Evolutionary conservation across 805 yeast genomes (phyloP).

Genomic region (Sungouiozyma intestinalis): DNA sequence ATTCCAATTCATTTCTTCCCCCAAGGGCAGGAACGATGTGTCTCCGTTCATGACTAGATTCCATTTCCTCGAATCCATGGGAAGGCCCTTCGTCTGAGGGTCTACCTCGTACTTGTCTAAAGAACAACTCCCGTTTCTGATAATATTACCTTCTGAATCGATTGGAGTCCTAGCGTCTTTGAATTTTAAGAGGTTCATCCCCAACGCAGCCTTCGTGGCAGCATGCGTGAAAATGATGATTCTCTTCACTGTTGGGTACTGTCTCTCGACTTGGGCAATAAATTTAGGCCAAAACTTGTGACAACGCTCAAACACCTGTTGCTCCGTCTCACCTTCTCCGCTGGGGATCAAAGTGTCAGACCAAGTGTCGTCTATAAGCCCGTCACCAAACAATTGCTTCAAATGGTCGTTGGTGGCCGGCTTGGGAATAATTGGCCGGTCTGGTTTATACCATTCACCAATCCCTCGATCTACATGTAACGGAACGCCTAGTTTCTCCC

Average conservation of each 20-base stretch:
- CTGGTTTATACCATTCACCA: conserved; percentile 88
- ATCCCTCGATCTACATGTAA: conserved; percentile 71
- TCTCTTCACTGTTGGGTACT: conserved; percentile 49
- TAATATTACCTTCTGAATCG: conserved; percentile 35
- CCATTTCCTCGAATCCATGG: conserved; percentile 40
- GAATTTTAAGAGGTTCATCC: conserved; percentile 60
- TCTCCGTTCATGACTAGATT: conserved; percentile 56
- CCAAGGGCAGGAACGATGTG: conserved; percentile 56
- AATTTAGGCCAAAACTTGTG: conserved; percentile 44
- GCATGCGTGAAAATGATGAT: conserved; percentile 81
- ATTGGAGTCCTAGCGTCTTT: conserved; percentile 43
- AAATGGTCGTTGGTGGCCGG: conserved; percentile 52
- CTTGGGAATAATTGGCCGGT: conserved; percentile 55
- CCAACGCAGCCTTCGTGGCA: conserved; percentile 83
- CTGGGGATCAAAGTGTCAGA: conserved; percentile 51
- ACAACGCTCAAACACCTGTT: conserved; percentile 56
- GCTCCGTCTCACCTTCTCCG: conserved; percentile 60
- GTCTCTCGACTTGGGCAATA: conserved; percentile 44
- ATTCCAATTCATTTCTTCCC: conserved; percentile 95
- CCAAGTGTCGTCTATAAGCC: conserved; percentile 36
- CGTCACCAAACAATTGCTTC: conserved; percentile 40
- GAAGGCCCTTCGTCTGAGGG: conserved; percentile 5
- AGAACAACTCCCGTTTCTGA: conserved; percentile 79
- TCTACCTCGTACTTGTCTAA: conserved; percentile 48
- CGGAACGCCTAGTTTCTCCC: conserved; percentile 47